Percentiles rank a stretch among this genome's conserved stretches.
These are phyloP conservation scores for Fraxinus angustifolia DNA, from an alignment of 305 asterid genomes.

Conservation along the genomic window DNA sequence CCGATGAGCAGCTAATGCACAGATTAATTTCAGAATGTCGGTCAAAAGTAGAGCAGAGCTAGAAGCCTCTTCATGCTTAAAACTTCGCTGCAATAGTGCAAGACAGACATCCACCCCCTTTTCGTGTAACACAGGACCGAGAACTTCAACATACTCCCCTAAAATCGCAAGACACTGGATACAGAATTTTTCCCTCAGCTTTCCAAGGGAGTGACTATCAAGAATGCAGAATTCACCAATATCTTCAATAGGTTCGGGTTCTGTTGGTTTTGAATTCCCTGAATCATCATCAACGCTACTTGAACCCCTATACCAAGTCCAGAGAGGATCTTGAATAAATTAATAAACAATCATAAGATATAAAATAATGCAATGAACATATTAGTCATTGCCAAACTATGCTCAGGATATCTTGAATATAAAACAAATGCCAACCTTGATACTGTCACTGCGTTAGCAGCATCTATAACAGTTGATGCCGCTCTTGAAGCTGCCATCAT, in stretches of 20 bases:
- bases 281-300: constrained; percentile 48
- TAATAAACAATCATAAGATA: constrained; percentile 6
- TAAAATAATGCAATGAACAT: neutral
- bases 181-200: constrained; percentile 85
- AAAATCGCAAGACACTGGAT: constrained; percentile 84
- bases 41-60: constrained; percentile 50
- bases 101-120: constrained; percentile 97
- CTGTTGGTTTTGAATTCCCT: constrained; percentile 46
- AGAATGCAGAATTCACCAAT: constrained; percentile 51
- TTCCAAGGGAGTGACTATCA: constrained; percentile 66
- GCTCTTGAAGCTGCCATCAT: constrained; percentile 86
- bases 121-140: constrained; percentile 96
- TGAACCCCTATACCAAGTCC: constrained; percentile 45
- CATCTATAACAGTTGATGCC: constrained; percentile 88
- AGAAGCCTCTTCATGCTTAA: constrained; percentile 65
- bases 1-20: constrained; percentile 95
- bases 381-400: constrained; percentile 11
- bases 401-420: constrained; percentile 15
- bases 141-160: constrained; percentile 99
- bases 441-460: constrained; percentile 68
- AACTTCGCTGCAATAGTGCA: constrained; percentile 67
- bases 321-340: constrained; percentile 18
- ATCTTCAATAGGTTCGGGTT: constrained; percentile 60
- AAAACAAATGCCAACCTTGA: constrained; percentile 53
- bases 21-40: constrained; percentile 85